These are phyloP conservation scores for Colletotrichum camelliae DNA, from an alignment of 2,329 filamentous ascomycete species.

Conservation along the genomic window DNA sequence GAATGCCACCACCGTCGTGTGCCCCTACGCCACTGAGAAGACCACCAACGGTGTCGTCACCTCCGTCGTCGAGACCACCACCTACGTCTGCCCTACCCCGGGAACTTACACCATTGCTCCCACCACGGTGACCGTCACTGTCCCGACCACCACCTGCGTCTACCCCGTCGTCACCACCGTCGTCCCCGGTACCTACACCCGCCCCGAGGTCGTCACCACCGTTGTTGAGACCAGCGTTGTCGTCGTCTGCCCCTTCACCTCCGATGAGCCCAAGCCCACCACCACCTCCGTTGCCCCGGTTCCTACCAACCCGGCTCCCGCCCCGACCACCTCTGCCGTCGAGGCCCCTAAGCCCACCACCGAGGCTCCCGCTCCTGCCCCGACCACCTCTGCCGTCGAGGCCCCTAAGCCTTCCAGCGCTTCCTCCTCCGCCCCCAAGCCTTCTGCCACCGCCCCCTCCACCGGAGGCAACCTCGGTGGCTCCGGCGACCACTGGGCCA, in stretches of 20 bases:
- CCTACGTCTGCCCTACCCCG: conserved; percentile 74
- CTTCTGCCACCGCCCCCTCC: conserved; percentile 28
- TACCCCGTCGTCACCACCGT: conserved; percentile 71
- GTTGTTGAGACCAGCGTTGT: conserved; percentile 72
- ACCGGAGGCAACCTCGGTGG: conserved; percentile 40
- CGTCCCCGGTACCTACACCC: conserved; percentile 75
- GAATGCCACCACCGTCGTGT: conserved; percentile 70
- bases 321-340: conserved; percentile 29
- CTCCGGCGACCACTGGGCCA: conserved; percentile 68
- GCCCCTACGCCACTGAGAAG: conserved; percentile 71
- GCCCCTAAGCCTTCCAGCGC: conserved; percentile 23
- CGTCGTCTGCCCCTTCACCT: conserved; percentile 73
- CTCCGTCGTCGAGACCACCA: conserved; percentile 72
- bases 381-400: conserved; percentile 26
- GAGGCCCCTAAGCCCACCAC: conserved; percentile 25
- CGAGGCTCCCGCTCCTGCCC: conserved; percentile 16
- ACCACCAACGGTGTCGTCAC: conserved; percentile 65
- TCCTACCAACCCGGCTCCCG: conserved; percentile 12
- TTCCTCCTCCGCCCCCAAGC: conserved; percentile 24
- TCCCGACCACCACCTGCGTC: conserved; percentile 60
- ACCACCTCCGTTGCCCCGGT: conserved; percentile 26
- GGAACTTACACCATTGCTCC: conserved; percentile 80
- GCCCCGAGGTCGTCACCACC: conserved; percentile 69
- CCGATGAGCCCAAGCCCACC: conserved; percentile 31
- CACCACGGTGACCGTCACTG: conserved; percentile 63